phyloP scores from a whole-genome alignment of 2,329 filamentous ascomycete genomes.

The Botrytis pseudocinerea region DNA sequence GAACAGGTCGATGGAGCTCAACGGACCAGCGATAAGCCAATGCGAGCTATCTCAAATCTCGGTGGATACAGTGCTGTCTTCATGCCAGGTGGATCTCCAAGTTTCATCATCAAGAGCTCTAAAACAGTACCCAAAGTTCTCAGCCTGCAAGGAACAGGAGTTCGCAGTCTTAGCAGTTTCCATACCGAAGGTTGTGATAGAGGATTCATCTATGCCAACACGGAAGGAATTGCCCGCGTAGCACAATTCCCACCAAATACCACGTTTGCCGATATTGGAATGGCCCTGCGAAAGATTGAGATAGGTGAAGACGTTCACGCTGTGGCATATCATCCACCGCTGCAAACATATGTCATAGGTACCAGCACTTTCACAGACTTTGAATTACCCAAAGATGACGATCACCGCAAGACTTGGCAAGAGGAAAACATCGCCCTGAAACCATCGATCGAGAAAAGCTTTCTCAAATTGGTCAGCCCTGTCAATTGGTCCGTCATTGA shows the following conservation, averaged over 20 bases:
- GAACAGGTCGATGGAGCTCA: slow-evolving; percentile 52
- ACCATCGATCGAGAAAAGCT: slow-evolving; percentile 70
- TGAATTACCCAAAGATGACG: slow-evolving; percentile 81
- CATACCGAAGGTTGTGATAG: slow-evolving; percentile 74
- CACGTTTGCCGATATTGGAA: slow-evolving; percentile 72
- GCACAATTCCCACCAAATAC: slow-evolving; percentile 68
- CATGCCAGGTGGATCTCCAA: slow-evolving; percentile 75
- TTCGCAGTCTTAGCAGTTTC: slow-evolving; percentile 73
- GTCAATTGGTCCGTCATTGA: slow-evolving; percentile 78
- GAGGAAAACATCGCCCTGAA: slow-evolving; percentile 63
- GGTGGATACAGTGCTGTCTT: slow-evolving; percentile 80
- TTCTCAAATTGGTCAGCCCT: slow-evolving; percentile 77
- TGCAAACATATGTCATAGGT: slow-evolving; percentile 73
- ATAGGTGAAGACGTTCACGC: slow-evolving; percentile 70
- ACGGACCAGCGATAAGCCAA: slow-evolving; percentile 45
- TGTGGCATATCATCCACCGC: slow-evolving; percentile 74
- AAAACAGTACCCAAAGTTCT: slow-evolving; percentile 75
- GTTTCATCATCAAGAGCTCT: slow-evolving; percentile 79
- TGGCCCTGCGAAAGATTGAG: slow-evolving; percentile 71
- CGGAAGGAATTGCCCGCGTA: slow-evolving; percentile 69
- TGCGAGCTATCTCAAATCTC: slow-evolving; percentile 57
- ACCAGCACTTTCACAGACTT: slow-evolving; percentile 70
- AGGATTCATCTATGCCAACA: slow-evolving; percentile 82
- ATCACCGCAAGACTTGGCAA: slow-evolving; percentile 76
- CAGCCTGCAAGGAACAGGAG: slow-evolving; percentile 66